Percentiles rank a stretch among this genome's conserved stretches.
Evolutionary conservation across 495 filamentous ascomycete species (phyloP).

Genomic region (Parachaetomium inaequale): DNA sequence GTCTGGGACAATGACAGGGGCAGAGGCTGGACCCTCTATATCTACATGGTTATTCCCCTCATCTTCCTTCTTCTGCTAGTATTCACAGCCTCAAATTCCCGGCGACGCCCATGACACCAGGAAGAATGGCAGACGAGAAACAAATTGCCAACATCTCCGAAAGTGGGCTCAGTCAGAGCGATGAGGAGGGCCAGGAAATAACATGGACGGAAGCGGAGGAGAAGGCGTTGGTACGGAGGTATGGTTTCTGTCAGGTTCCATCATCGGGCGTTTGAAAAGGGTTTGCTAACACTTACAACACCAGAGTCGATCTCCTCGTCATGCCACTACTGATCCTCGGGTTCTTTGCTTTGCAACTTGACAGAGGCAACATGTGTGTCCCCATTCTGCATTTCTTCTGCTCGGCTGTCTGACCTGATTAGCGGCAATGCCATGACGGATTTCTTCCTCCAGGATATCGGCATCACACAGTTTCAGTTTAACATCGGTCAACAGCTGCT

Average conservation of each 20-base stretch:
- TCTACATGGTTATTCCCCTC: background rate
- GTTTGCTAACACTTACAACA: background rate
- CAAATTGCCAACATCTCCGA: conserved; percentile 16
- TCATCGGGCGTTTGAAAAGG: background rate
- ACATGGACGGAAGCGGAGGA: conserved; percentile 39
- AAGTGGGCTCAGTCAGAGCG: conserved; percentile 23
- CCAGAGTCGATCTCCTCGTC: conserved; percentile 49
- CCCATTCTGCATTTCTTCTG: background rate
- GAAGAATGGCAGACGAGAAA: conserved; percentile 25
- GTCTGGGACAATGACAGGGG: background rate
- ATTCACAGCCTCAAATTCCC: background rate
- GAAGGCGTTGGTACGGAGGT: conserved; percentile 35
- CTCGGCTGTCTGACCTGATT: background rate
- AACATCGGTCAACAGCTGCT: conserved; percentile 56
- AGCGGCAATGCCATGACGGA: conserved; percentile 34
- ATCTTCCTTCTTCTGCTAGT: background rate
- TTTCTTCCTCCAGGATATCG: conserved; percentile 49
- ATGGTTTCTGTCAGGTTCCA: conserved; percentile 4
- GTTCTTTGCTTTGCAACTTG: conserved; percentile 58
- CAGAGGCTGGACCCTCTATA: background rate
- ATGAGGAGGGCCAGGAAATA: conserved; percentile 26
- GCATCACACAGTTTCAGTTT: conserved; percentile 55
- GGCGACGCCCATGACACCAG: background rate
- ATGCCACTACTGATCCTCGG: conserved; percentile 53
- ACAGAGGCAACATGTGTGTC: conserved; percentile 40